These are phyloP conservation scores for Pulveroboletus sp. DNA, from an alignment of 768 basidiomycete genomes.

Conservation along the genomic window DNA sequence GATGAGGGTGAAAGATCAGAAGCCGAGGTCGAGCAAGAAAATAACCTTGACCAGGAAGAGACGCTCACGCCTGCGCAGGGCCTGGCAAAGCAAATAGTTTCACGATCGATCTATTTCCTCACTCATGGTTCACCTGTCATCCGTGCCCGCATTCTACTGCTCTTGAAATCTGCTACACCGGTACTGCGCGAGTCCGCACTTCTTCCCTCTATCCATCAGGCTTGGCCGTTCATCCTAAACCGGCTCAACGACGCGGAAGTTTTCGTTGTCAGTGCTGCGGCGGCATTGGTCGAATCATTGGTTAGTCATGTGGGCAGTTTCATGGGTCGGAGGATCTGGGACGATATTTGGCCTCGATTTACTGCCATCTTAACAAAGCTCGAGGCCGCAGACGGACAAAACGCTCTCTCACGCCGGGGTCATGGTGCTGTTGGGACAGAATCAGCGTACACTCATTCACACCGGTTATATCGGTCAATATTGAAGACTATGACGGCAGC, in stretches of 20 bases:
- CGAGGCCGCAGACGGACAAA: conserved; percentile 58
- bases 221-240: conserved; percentile 94
- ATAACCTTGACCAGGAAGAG: conserved; percentile 36
- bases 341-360: conserved; percentile 91
- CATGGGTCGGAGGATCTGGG: conserved; percentile 82
- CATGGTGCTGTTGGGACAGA: conserved; percentile 51
- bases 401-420: conserved; percentile 59
- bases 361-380: conserved; percentile 53
- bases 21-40: conserved; percentile 11
- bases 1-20: conserved; percentile 23
- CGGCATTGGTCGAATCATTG: conserved; percentile 67
- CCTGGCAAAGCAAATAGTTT: conserved; percentile 80
- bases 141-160: conserved; percentile 72
- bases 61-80: conserved; percentile 66
- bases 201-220: conserved; percentile 78
- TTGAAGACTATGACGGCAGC: conserved; percentile 69
- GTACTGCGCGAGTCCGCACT: conserved; percentile 70
- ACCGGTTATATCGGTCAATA: conserved; percentile 74
- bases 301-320: conserved; percentile 71
- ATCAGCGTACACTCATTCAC: conserved; percentile 75
- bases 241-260: conserved; percentile 68
- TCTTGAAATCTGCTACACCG: conserved; percentile 70
- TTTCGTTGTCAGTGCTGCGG: conserved; percentile 77
- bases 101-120: conserved; percentile 83
- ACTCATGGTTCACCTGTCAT: conserved; percentile 86